Evolutionary conservation across 139 green algal species (phyloP), one percentile per base, ranked within the genome.

Genomic region (Yamagishiella unicocca): DNA sequence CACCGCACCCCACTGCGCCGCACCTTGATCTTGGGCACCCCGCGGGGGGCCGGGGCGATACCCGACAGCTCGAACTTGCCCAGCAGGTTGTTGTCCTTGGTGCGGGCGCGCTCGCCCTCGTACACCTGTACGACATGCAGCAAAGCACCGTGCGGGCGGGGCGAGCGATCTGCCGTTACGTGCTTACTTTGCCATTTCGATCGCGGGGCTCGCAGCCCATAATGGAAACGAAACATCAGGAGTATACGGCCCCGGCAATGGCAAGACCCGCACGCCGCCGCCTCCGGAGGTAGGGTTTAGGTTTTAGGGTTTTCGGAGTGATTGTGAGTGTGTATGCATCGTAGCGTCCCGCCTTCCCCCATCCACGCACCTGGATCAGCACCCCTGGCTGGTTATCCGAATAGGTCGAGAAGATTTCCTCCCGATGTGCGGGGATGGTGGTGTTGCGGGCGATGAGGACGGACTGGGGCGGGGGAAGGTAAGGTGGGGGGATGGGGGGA

Each of bases 361-460:
- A 12, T 17, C 50, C 38, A 54, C 68, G 14, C 7, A 54, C 68
- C 68, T 89, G 74, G 82, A 98, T 97, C 53, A 98, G 94, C 88
- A 99, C 97, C 25, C 91, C 95, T 0, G 97, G 96, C 95, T 99
- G 97, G 95, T 99, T 99, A 93, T 99, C 97, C 8, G 92, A 93
- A 93, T 98, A 99, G n/a, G 97, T 99, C 58, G 93, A 97, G 94
- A 99, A 99, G 12, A 98, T 90, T 93, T 99, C 95, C 94, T 99
- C 96, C 92, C 98, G 98, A 94, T 99, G 99, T 50, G 96, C 98
- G 70, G 97, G 97, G 71, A 99, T 95, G 77, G 97, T 99, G 68
- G 97, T 99, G 94, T 99, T 99, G 62, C 97, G 94, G 2, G 91
- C 88, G 88, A 99, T 99, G 33, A 99, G 93, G 37, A 90, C 90